Percentiles rank a stretch among this genome's conserved stretches.
Conservation (phyloP, 2,329 filamentous ascomycete species). For the Aureobasidium vineae region DNA sequence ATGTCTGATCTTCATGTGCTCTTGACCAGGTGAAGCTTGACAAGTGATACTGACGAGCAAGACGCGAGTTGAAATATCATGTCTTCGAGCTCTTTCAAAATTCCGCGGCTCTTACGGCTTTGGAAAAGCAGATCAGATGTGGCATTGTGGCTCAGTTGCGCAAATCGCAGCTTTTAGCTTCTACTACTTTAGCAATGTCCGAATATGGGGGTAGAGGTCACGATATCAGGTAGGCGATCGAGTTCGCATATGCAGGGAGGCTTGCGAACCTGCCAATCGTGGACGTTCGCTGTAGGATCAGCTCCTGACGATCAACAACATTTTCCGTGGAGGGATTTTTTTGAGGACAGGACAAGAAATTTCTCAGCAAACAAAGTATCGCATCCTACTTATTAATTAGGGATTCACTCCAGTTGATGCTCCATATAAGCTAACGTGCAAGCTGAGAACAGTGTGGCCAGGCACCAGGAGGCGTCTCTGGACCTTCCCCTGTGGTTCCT, state of each 20-base stretch:
- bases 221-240: not conserved
- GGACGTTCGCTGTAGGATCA: slow-evolving; percentile 9
- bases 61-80: not conserved
- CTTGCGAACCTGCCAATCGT: slow-evolving; percentile 19
- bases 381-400: not conserved
- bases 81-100: not conserved
- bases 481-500: slow-evolving; percentile 12
- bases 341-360: not conserved
- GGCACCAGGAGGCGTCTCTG: not conserved
- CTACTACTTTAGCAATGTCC: not conserved
- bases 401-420: not conserved
- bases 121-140: not conserved
- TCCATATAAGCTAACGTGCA: slow-evolving; percentile 1
- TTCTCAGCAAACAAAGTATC: not conserved
- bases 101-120: not conserved
- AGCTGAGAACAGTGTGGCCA: not conserved
- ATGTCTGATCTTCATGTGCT: not conserved
- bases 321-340: not conserved
- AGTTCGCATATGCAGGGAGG: slow-evolving; percentile 23
- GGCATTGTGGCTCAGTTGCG: slow-evolving; percentile 7
- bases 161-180: not conserved
- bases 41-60: not conserved
- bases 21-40: not conserved
- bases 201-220: not conserved
- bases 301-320: slow-evolving; percentile 16